A percentile compares a stretch with the other conserved stretches of the same genome.
phyloP scores from a whole-genome alignment of 768 basidiomycete species.

The Mycena alexandri region DNA sequence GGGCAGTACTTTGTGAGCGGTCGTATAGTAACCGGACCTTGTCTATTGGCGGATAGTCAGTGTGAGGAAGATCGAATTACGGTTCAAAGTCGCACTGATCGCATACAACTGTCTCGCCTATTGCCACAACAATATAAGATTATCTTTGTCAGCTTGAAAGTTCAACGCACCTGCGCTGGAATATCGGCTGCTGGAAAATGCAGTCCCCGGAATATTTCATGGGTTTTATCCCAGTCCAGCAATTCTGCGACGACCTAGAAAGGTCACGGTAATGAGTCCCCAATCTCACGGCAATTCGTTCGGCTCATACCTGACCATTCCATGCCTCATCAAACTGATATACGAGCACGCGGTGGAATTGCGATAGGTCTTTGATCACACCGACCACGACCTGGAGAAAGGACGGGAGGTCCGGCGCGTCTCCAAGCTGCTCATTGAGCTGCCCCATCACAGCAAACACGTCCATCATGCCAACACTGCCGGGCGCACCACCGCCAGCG shows the following conservation, averaged over 20 bases:
- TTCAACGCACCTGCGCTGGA: constrained; percentile 67
- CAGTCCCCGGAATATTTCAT: constrained; percentile 78
- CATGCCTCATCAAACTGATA: constrained; percentile 86
- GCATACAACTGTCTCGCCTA: constrained; percentile 78
- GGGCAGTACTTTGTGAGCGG: constrained; percentile 78
- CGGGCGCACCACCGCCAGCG: constrained; percentile 32
- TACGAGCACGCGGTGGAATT: constrained; percentile 84
- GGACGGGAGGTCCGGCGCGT: constrained; percentile 71
- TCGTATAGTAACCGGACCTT: constrained; percentile 86
- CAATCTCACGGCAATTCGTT: too few species aligned
- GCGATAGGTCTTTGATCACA: constrained; percentile 79
- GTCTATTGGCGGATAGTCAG: constrained; percentile 52
- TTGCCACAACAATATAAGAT: neutral
- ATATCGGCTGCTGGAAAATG: constrained; percentile 81
- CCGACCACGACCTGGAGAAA: constrained; percentile 83
- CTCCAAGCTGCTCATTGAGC: constrained; percentile 83
- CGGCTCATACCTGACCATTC: constrained; percentile 66
- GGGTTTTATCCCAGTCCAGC: constrained; percentile 81
- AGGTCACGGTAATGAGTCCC: too few species aligned
- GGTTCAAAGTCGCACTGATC: constrained; percentile 61
- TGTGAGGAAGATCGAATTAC: neutral
- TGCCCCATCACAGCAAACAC: constrained; percentile 83
- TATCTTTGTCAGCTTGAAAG: constrained; percentile 9
- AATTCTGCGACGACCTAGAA: constrained; percentile 75
- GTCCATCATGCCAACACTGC: constrained; percentile 77